Evolutionary conservation across 495 filamentous ascomycete species (phyloP).

Genomic region (Hamigera avellanea): DNA sequence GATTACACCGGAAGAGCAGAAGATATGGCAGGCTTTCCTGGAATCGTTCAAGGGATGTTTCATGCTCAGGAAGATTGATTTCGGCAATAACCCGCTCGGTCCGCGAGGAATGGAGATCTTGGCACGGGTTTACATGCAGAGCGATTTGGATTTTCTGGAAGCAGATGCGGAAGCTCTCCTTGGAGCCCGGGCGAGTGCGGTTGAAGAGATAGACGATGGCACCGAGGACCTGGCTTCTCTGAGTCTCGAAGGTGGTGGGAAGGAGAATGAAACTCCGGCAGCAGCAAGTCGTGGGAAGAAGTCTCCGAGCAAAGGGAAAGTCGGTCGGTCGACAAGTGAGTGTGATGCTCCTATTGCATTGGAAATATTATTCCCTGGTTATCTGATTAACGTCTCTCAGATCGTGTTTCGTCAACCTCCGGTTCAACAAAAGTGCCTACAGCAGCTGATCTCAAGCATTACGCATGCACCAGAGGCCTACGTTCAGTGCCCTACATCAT

Average conservation of each 20-base stretch:
- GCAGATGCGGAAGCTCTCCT: slow-evolving; percentile 9
- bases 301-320: slow-evolving; percentile 12
- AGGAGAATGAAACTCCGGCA: slow-evolving; percentile 4
- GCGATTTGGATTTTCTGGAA: slow-evolving; percentile 21
- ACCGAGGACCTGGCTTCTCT: neutral
- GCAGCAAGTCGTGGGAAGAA: slow-evolving; percentile 5
- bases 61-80: slow-evolving; percentile 31
- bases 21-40: slow-evolving; percentile 33
- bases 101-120: slow-evolving; percentile 31
- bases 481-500: slow-evolving; percentile 35
- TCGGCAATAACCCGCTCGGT: slow-evolving; percentile 32
- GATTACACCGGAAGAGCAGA: slow-evolving; percentile 16
- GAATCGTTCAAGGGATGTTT: slow-evolving; percentile 30
- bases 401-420: too few relatives aligned
- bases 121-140: slow-evolving; percentile 27
- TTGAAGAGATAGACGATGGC: too few relatives aligned
- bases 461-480: slow-evolving; percentile 28
- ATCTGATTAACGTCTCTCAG: too few relatives aligned
- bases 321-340: slow-evolving; percentile 7
- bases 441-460: slow-evolving; percentile 13
- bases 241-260: neutral
- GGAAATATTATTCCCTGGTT: too few relatives aligned
- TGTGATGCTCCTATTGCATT: neutral
- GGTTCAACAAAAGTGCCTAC: too few relatives aligned
- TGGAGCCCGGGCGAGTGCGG: neutral